Base-by-base conservation (phyloP, 352 stramenopile genomes). In the Pythium rishiriense region DNA sequence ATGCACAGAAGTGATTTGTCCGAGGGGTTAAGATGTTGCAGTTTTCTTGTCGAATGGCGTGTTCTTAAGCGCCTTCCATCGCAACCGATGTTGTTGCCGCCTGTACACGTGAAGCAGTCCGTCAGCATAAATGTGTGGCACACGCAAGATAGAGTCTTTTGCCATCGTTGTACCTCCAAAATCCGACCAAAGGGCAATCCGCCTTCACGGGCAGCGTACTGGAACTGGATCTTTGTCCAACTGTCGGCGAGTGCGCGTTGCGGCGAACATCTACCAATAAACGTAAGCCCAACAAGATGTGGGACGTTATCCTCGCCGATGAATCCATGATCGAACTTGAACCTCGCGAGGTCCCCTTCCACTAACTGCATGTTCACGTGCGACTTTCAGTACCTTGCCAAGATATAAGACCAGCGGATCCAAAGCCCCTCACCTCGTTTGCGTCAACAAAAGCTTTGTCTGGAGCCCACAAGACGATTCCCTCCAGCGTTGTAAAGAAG, bases 181-280 rank as follows among this genome's bases (percentile, higher is more conserved):
- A 94, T 82, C 17, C 63, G 75, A 15, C 87, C 70, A 35, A 94
- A 85, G 17, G 73, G 74, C n/a, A 93, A 47, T 6, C 83, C 82
- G 26, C 78, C 77, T 7, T 70, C 81, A 11, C 78, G 75, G n/a
- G 82, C 82, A 24, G 88, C 83, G 56, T 79, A 87, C 63, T 94
- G 85, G 61, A 94, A 94, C 43, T 91, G 60, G 66, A 94, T 90
- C 61, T 96, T 96, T 24, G 87, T 96, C 87, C 87, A 96, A 65
- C 87, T 96, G 54, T 96, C 87, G 1, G 87, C 78, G 24, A 96
- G 75, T 3, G 85, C 87, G 25, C 87, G 80, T 53, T 95, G 86
- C 15, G 86, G 79, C 15, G 87, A 96, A 48, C 86, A 96, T 15
- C 86, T 78, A 45, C 84, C 89, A 25, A 87, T 60, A 58, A 93